Percentiles rank a stretch among this genome's conserved stretches.
These are phyloP conservation scores for Westerdykella sp. DNA, from an alignment of 2,329 filamentous ascomycete species.

Conservation along the genomic window DNA sequence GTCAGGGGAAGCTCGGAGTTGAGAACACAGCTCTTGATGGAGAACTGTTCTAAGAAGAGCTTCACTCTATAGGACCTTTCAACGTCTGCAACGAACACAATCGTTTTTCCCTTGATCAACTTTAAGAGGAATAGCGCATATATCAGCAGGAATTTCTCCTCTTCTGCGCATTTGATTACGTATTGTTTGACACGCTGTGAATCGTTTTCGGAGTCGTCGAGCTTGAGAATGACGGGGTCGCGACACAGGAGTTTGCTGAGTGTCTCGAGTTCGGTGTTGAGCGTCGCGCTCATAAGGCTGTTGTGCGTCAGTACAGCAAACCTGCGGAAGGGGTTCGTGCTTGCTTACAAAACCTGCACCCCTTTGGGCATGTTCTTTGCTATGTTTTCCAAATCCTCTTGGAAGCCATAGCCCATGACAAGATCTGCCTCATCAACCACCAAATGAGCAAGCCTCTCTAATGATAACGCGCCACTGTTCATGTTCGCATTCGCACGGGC, in stretches of 20 bases:
- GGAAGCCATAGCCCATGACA: conserved; percentile 88
- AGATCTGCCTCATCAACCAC: conserved; percentile 94
- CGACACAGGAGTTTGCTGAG: conserved; percentile 81
- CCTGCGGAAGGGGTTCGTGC: neutral
- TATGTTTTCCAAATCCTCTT: conserved; percentile 78
- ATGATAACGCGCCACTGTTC: conserved; percentile 62
- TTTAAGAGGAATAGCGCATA: conserved; percentile 96
- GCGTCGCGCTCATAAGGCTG: conserved; percentile 79
- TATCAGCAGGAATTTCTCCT: conserved; percentile 89
- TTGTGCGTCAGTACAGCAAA: neutral
- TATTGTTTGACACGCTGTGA: conserved; percentile 77
- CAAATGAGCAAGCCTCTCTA: conserved; percentile 66
- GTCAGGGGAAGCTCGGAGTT: conserved; percentile 95
- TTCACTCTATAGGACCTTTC: conserved; percentile 89
- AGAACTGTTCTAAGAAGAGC: conserved; percentile 94
- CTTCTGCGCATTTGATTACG: conserved; percentile 86
- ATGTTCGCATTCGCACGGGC: conserved; percentile 75
- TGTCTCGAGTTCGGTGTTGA: conserved; percentile 79
- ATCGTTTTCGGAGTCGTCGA: conserved; percentile 76
- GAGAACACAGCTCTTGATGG: conserved; percentile 84
- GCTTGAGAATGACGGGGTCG: conserved; percentile 69
- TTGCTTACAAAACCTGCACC: conserved; percentile 65
- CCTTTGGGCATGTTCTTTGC: conserved; percentile 73
- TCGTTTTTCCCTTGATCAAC: conserved; percentile 86
- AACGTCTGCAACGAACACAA: conserved; percentile 78